A percentile compares a stretch with the other conserved stretches of the same genome.
phyloP scores from a whole-genome alignment of 208 protist species.

The Polymyxa betae region DNA sequence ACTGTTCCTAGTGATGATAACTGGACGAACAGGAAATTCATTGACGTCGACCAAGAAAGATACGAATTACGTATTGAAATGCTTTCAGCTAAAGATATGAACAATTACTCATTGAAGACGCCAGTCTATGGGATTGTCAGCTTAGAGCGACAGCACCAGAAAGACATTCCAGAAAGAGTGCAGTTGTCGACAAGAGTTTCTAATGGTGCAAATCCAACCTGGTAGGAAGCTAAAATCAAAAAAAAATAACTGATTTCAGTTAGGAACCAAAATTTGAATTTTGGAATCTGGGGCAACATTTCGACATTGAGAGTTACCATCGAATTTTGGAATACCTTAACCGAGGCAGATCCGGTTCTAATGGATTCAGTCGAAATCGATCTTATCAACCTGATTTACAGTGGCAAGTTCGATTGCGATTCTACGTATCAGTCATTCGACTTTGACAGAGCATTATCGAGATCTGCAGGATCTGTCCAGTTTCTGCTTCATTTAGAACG shows the following conservation, averaged over 20 bases:
- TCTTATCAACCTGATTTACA: background rate
- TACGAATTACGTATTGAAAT: background rate
- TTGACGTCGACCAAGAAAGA: background rate
- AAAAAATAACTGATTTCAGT: background rate
- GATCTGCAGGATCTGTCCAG: background rate
- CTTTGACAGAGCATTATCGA: background rate
- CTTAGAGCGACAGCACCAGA: background rate
- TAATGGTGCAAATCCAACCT: background rate
- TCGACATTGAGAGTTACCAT: background rate
- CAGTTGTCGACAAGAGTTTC: background rate
- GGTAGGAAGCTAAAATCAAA: background rate
- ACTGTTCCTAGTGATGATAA: background rate
- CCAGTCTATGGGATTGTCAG: background rate
- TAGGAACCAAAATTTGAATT: background rate
- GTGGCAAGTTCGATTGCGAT: background rate
- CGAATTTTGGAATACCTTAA: background rate
- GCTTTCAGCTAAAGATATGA: background rate
- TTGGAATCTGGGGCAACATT: background rate
- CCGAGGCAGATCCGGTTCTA: background rate
- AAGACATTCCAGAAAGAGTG: background rate
- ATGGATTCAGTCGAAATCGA: background rate
- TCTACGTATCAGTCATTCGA: background rate
- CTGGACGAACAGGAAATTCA: background rate
- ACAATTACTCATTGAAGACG: background rate
- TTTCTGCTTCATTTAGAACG: background rate